phyloP scores from a whole-genome alignment of 345 rosid genomes.

The Lepidium didymum region DNA sequence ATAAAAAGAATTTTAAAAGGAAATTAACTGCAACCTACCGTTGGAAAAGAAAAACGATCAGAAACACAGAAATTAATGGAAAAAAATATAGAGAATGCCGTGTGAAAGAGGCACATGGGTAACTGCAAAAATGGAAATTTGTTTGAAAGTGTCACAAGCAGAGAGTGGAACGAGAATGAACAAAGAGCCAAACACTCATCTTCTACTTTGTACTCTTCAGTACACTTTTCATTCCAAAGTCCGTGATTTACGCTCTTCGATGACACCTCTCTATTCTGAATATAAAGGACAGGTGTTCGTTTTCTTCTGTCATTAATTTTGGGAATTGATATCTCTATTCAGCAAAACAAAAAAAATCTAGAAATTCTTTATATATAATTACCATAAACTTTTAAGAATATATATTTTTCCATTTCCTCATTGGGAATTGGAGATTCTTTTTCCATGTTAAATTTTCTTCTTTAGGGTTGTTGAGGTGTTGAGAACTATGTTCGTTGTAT shows the following conservation, averaged over 20 bases:
- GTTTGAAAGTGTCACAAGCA: constrained; percentile 34
- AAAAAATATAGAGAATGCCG: background rate
- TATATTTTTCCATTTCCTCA: background rate
- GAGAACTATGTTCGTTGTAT: background rate
- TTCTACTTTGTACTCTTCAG: constrained; percentile 27
- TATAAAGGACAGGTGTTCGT: background rate
- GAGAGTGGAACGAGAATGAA: constrained; percentile 12
- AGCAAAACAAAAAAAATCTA: background rate
- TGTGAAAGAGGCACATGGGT: constrained; percentile 22
- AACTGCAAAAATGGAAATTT: constrained; percentile 19
- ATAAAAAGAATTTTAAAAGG: too few species aligned
- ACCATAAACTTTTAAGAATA: background rate
- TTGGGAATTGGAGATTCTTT: background rate
- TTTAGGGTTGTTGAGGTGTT: background rate
- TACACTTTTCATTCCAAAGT: constrained; percentile 26
- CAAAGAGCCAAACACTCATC: constrained; percentile 17
- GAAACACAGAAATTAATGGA: constrained; percentile 1
- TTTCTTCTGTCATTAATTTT: constrained; percentile 1
- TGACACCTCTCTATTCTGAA: constrained; percentile 8
- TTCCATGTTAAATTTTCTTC: background rate
- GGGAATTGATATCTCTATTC: background rate
- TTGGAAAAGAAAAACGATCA: constrained; percentile 31
- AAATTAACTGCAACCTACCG: constrained; percentile 30
- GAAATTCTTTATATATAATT: background rate
- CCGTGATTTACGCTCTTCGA: constrained; percentile 34